These are phyloP conservation scores for Colletotrichum sp. DNA, from an alignment of 2,329 filamentous ascomycete genomes.

Conservation along the genomic window DNA sequence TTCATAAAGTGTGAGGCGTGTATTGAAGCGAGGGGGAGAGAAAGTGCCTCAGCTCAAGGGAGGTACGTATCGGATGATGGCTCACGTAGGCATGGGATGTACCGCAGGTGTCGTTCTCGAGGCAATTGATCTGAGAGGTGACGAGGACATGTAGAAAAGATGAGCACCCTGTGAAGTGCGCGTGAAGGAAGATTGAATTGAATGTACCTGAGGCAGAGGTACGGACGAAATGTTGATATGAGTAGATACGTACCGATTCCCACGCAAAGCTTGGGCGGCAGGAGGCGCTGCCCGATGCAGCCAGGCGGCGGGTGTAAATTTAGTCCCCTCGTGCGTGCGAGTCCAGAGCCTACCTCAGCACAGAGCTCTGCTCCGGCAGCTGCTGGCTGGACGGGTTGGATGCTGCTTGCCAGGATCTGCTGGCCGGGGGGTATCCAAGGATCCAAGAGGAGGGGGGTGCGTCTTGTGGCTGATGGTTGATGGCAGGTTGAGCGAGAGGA, in stretches of 20 bases:
- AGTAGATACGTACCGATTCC: background rate
- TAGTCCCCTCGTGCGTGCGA: background rate
- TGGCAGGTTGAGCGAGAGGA: background rate
- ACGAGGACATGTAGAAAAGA: background rate
- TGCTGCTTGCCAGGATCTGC: background rate
- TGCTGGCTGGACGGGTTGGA: background rate
- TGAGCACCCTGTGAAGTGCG: background rate
- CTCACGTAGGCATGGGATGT: no score
- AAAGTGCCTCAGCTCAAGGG: no score
- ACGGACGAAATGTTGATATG: background rate
- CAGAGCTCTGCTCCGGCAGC: background rate
- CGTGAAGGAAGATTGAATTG: background rate
- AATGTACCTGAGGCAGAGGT: background rate
- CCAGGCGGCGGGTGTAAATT: constrained; percentile 1
- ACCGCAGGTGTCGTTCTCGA: background rate
- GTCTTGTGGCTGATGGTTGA: background rate
- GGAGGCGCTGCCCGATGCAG: background rate
- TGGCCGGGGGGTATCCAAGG: background rate
- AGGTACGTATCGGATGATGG: no score
- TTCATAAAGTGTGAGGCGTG: background rate
- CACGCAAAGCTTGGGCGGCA: background rate
- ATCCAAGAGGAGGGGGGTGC: background rate
- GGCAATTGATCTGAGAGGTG: background rate
- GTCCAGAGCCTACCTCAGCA: background rate
- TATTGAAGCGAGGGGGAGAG: background rate